Percentiles rank a stretch among this genome's conserved stretches.
Conservation (phyloP, 768 basidiomycete genomes). For the Collybiopsis confluens region DNA sequence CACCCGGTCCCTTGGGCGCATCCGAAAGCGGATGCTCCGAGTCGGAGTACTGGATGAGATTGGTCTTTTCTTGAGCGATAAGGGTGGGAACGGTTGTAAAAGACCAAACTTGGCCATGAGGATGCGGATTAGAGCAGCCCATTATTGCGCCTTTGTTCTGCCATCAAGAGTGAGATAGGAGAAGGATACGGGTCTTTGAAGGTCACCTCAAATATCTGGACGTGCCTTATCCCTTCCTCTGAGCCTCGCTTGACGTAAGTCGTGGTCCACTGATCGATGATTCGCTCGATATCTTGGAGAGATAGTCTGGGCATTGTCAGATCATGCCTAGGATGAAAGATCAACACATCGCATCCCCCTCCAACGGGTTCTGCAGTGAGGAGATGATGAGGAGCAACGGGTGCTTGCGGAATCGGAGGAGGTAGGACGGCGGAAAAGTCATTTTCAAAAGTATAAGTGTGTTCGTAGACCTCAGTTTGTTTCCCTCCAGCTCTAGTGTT, state of each 20-base stretch:
- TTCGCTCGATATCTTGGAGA: constrained; percentile 49
- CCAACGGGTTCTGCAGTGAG: constrained; percentile 63
- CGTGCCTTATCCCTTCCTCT: constrained; percentile 68
- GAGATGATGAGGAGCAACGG: constrained; percentile 53
- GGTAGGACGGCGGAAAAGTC: constrained; percentile 81
- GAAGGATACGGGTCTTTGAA: background rate
- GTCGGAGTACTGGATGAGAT: constrained; percentile 47
- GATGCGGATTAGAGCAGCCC: constrained; percentile 95
- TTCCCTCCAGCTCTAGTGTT: constrained; percentile 72
- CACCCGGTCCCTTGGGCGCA: constrained; percentile 53
- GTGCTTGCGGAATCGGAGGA: constrained; percentile 50
- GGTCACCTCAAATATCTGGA: constrained; percentile 86
- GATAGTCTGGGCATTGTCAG: constrained; percentile 72
- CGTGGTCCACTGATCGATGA: constrained; percentile 71
- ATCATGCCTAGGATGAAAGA: constrained; percentile 85
- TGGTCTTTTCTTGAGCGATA: constrained; percentile 61
- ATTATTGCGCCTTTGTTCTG: constrained; percentile 92
- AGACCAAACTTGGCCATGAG: constrained; percentile 90
- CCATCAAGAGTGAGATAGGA: constrained; percentile 6
- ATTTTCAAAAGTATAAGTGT: constrained; percentile 71
- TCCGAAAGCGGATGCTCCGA: constrained; percentile 28
- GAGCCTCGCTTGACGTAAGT: constrained; percentile 58
- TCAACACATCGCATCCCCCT: constrained; percentile 84
- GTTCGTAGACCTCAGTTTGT: constrained; percentile 61
- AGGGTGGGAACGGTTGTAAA: constrained; percentile 66